phyloP scores from a whole-genome alignment of 2,329 filamentous ascomycete species.

The Tolypocladium nubicola region DNA sequence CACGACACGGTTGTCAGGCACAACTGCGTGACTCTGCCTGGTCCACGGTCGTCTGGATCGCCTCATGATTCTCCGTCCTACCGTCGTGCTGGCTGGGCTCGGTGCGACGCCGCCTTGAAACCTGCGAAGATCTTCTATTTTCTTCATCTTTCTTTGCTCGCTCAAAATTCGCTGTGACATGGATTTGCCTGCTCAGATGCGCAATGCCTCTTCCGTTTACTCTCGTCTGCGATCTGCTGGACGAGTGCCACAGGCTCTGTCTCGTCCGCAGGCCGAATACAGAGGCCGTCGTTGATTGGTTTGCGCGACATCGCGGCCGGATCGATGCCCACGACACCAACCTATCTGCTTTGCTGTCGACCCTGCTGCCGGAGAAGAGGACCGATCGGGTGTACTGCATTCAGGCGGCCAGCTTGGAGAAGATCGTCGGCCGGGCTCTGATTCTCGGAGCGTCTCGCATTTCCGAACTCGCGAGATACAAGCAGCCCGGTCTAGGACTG shows the following conservation, averaged over 20 bases:
- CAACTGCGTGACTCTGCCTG: background rate
- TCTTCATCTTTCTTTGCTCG: background rate
- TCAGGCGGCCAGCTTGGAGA: slow-evolving; percentile 49
- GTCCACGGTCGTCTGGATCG: background rate
- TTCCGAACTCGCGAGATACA: slow-evolving; percentile 53
- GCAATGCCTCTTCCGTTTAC: slow-evolving; percentile 57
- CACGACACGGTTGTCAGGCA: slow-evolving; percentile 1
- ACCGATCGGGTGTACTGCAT: slow-evolving; percentile 71
- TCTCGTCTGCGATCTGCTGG: slow-evolving; percentile 64
- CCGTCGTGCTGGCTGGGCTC: background rate
- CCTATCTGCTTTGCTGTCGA: slow-evolving; percentile 58
- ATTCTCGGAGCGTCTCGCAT: slow-evolving; percentile 51
- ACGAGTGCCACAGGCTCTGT: slow-evolving; percentile 46
- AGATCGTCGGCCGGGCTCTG: slow-evolving; percentile 58
- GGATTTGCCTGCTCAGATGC: background rate
- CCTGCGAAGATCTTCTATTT: background rate
- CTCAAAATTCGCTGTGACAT: background rate
- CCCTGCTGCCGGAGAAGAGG: slow-evolving; percentile 64
- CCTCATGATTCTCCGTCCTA: background rate
- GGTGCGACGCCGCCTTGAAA: background rate
- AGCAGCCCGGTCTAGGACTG: slow-evolving; percentile 38
- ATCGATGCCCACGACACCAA: slow-evolving; percentile 49
- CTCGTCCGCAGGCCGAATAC: slow-evolving; percentile 20
- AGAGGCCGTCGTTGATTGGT: slow-evolving; percentile 52
- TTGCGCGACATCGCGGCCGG: slow-evolving; percentile 45